Conservation (phyloP, 1,284 basidiomycete genomes). For the Dichomitus squalens region DNA sequence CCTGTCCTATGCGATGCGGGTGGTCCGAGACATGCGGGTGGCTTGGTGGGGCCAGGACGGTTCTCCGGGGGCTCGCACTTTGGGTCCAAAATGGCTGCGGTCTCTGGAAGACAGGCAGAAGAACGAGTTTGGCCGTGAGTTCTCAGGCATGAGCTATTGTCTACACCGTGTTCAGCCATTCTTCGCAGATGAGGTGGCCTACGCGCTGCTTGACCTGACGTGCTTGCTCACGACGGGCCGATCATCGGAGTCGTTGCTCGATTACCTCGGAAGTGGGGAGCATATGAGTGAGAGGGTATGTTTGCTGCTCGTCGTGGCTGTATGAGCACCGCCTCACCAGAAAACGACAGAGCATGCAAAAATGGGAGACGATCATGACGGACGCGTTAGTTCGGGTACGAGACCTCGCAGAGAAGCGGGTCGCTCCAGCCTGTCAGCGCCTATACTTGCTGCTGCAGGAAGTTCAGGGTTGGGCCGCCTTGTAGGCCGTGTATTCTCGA, state of each 20-base stretch:
- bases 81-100: constrained; percentile 74
- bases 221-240: constrained; percentile 69
- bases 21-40: constrained; percentile 68
- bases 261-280: constrained; percentile 76
- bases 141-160: neutral
- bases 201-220: constrained; percentile 73
- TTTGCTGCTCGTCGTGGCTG: constrained; percentile 3
- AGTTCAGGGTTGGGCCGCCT: constrained; percentile 70
- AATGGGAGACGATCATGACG: constrained; percentile 75
- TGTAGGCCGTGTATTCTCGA: constrained; percentile 37
- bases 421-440: constrained; percentile 75
- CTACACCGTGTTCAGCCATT: constrained; percentile 1
- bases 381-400: constrained; percentile 73
- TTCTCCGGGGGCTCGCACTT: constrained; percentile 63
- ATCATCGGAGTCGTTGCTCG: constrained; percentile 63
- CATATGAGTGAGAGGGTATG: constrained; percentile 79
- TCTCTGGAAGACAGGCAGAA: constrained; percentile 63
- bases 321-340: neutral
- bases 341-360: constrained; percentile 61
- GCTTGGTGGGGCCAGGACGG: constrained; percentile 73
- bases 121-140: constrained; percentile 66
- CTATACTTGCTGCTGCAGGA: constrained; percentile 75
- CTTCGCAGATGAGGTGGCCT: constrained; percentile 53
- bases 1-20: constrained; percentile 67
- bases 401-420: constrained; percentile 68